Percentiles rank a stretch among this genome's conserved stretches.
Conservation (phyloP, 2,329 filamentous ascomycete genomes). For the Fonsecaea pedrosoi region DNA sequence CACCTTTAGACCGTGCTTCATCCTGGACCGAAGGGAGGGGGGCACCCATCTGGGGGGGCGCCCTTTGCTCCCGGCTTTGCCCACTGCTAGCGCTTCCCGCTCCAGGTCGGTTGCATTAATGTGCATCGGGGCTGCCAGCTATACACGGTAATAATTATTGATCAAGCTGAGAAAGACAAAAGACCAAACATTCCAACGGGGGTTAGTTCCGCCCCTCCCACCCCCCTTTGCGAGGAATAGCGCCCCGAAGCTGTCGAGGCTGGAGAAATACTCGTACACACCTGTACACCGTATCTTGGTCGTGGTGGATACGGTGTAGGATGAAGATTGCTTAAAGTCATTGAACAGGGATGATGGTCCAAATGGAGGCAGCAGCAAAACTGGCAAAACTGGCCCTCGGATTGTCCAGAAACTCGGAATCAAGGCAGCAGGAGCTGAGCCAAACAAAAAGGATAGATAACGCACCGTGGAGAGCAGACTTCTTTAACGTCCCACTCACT, state of each 20-base stretch:
- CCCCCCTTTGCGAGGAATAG: neutral
- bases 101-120: conserved; percentile 25
- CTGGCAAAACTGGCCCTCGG: neutral
- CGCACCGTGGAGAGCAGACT: conserved; percentile 6
- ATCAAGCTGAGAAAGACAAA: conserved; percentile 19
- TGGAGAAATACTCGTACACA: neutral
- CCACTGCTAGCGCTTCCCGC: conserved; percentile 26
- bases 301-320: conserved; percentile 3
- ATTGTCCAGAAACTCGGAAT: neutral
- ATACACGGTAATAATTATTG: conserved; percentile 28
- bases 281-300: conserved; percentile 1
- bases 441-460: conserved; percentile 7
- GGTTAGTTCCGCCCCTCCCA: conserved; percentile 7
- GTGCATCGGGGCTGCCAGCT: conserved; percentile 32
- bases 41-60: neutral
- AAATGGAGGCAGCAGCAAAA: conserved; percentile 3
- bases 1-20: conserved; percentile 25
- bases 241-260: neutral
- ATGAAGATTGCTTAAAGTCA: neutral
- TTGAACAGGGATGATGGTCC: conserved; percentile 3
- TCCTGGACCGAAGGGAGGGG: conserved; percentile 7
- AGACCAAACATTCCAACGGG: neutral
- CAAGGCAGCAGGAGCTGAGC: neutral
- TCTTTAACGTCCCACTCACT: conserved; percentile 2
- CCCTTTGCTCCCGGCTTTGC: conserved; percentile 15